Conservation (phyloP, 768 basidiomycete genomes). For the Xerocomus brunneocitrinus region DNA sequence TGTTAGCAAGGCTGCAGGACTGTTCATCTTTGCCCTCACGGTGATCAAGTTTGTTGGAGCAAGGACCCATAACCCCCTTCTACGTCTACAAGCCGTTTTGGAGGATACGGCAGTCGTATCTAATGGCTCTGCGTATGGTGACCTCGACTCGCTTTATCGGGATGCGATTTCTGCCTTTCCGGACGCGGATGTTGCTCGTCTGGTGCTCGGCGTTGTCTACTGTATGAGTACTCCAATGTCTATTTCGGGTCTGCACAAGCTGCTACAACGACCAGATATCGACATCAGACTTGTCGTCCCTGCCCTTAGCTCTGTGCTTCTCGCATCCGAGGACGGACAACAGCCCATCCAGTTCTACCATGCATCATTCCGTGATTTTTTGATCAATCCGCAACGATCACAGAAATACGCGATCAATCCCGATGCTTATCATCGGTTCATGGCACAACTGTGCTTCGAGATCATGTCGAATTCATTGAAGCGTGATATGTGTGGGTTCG, state of each 20-base stretch:
- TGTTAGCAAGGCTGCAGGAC: slow-evolving; percentile 18
- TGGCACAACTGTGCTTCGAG: slow-evolving; percentile 18
- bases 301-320: slow-evolving; percentile 14
- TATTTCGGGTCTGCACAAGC: slow-evolving; percentile 9
- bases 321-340: slow-evolving; percentile 17
- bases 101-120: slow-evolving; percentile 3
- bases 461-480: slow-evolving; percentile 16
- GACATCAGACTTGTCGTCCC: slow-evolving; percentile 14
- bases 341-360: slow-evolving; percentile 22
- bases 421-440: slow-evolving; percentile 12
- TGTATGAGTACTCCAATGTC: slow-evolving; percentile 12
- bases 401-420: slow-evolving; percentile 12
- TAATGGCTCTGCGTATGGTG: slow-evolving; percentile 12
- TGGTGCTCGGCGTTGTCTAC: slow-evolving; percentile 17
- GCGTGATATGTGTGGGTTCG: slow-evolving; percentile 20
- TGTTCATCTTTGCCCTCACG: slow-evolving; percentile 29
- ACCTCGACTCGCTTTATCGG: slow-evolving; percentile 18
- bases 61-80: slow-evolving; percentile 10
- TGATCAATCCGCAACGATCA: slow-evolving; percentile 15
- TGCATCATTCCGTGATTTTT: slow-evolving; percentile 20
- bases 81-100: slow-evolving; percentile 12
- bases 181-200: slow-evolving; percentile 12
- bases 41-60: slow-evolving; percentile 26
- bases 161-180: slow-evolving; percentile 20
- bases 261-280: slow-evolving; percentile 12